Conservation (phyloP, 768 basidiomycete species). For the Lentinula sp. region DNA sequence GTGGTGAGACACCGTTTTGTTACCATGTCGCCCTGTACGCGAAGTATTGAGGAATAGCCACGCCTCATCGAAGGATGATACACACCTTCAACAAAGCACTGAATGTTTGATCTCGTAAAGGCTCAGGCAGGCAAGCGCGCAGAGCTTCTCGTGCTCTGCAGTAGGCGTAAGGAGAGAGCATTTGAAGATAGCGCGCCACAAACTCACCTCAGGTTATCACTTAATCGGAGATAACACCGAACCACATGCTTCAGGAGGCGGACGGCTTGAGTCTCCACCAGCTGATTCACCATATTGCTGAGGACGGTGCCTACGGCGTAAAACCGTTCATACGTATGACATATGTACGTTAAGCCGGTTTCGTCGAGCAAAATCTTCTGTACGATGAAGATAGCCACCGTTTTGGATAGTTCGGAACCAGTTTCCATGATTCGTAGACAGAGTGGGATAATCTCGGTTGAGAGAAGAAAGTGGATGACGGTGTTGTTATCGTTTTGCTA, state of each 20-base stretch:
- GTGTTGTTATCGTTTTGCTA: constrained; percentile 99
- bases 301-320: constrained; percentile 98
- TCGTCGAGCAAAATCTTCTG: constrained; percentile 98
- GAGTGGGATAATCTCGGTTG: constrained; percentile 98
- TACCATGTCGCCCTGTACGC: constrained; percentile 87
- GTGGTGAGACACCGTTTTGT: constrained; percentile 93
- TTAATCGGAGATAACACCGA: constrained; percentile 90
- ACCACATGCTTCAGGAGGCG: constrained; percentile 96
- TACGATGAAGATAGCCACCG: constrained; percentile 99
- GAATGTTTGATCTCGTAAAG: constrained; percentile 91
- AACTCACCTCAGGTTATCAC: constrained; percentile 86
- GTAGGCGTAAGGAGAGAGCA: background rate
- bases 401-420: constrained; percentile 96
- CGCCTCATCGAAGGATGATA: background rate
- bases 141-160: constrained; percentile 90
- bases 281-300: constrained; percentile 97
- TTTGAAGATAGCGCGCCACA: constrained; percentile 11
- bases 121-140: constrained; percentile 92
- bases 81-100: constrained; percentile 81
- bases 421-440: constrained; percentile 99
- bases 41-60: background rate
- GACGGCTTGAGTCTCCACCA: constrained; percentile 97
- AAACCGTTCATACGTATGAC: constrained; percentile 99
- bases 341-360: constrained; percentile 96
- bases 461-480: constrained; percentile 97